A percentile compares a stretch with the other conserved stretches of the same genome.
These are phyloP conservation scores for Coleophoma eucalyptorum DNA, from an alignment of 2,329 filamentous ascomycete genomes.

Conservation along the genomic window DNA sequence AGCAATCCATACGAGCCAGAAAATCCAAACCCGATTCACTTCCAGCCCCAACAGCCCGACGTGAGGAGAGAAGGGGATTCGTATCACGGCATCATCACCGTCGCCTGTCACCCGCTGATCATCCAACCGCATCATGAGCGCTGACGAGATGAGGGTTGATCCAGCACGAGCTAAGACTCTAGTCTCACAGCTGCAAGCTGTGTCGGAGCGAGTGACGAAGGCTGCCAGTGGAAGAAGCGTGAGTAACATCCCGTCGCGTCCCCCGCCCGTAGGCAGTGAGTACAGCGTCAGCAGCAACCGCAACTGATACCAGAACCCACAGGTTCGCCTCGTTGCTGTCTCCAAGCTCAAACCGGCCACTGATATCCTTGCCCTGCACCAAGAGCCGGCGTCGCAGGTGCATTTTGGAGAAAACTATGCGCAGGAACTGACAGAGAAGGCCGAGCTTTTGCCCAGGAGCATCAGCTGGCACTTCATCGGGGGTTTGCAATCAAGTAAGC, in stretches of 20 bases:
- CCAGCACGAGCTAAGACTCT: slow-evolving; percentile 59
- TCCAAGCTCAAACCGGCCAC: slow-evolving; percentile 94
- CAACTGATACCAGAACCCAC: slow-evolving; percentile 13
- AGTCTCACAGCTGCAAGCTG: slow-evolving; percentile 55
- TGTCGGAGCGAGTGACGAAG: slow-evolving; percentile 53
- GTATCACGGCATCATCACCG: no score
- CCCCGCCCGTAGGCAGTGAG: no score
- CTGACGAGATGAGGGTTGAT: slow-evolving; percentile 52
- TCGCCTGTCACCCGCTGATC: no score
- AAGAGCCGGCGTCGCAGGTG: slow-evolving; percentile 50
- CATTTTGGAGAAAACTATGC: slow-evolving; percentile 98
- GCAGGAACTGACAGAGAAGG: slow-evolving; percentile 85
- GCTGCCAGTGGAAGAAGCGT: slow-evolving; percentile 51
- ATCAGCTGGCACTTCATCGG: slow-evolving; percentile 98
- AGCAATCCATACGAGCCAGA: no score
- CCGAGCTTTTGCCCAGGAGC: slow-evolving; percentile 67
- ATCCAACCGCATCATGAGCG: neutral
- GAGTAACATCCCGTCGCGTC: slow-evolving; percentile 24
- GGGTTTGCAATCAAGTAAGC: slow-evolving; percentile 71
- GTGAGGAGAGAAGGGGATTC: no score
- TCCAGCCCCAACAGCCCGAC: no score
- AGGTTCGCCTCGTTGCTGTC: slow-evolving; percentile 88
- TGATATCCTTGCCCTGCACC: slow-evolving; percentile 83
- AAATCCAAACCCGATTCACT: no score
- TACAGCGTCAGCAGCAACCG: no score